These are phyloP conservation scores for Dactylis glomerata DNA, from an alignment of 176 grass and related monocot genomes.

Conservation along the genomic window DNA sequence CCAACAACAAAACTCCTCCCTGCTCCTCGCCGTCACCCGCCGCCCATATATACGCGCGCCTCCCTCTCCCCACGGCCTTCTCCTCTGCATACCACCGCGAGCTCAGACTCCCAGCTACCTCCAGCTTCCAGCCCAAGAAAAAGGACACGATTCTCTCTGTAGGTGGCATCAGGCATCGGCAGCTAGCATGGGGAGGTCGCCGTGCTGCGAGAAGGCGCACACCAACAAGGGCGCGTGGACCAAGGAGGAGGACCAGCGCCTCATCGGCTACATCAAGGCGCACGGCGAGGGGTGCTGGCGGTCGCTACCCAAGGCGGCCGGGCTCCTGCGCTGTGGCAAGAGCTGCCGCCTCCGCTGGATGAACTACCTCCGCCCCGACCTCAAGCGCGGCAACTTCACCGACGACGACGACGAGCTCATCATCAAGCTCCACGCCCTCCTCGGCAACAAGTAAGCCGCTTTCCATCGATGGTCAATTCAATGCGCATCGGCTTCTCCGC, in stretches of 20 bases:
- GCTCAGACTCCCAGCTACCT: not conserved
- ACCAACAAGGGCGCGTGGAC: constrained; percentile 93
- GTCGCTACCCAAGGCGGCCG: constrained; percentile 77
- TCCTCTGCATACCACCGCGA: not conserved
- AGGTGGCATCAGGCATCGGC: not conserved
- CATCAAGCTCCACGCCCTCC: constrained; percentile 77
- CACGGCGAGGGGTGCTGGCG: constrained; percentile 82
- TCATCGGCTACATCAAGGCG: constrained; percentile 73
- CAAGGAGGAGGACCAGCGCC: constrained; percentile 77
- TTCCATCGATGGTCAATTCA: not conserved
- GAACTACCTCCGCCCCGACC: constrained; percentile 92
- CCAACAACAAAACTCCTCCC: not conserved
- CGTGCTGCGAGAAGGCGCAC: constrained; percentile 90
- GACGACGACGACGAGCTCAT: constrained; percentile 79
- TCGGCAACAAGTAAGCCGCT: constrained; percentile 73
- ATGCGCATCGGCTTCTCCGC: not conserved
- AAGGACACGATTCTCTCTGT: not conserved
- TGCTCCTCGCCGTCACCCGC: not conserved
- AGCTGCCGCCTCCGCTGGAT: constrained; percentile 95
- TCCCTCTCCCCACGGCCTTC: not conserved
- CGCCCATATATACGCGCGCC: constrained; percentile 41
- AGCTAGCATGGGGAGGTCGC: constrained; percentile 65
- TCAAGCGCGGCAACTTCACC: constrained; percentile 89
- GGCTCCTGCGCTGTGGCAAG: constrained; percentile 83
- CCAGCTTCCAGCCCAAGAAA: not conserved